phyloP scores from a whole-genome alignment of 2,329 filamentous ascomycete species.

The Curvularia verruculosa region DNA sequence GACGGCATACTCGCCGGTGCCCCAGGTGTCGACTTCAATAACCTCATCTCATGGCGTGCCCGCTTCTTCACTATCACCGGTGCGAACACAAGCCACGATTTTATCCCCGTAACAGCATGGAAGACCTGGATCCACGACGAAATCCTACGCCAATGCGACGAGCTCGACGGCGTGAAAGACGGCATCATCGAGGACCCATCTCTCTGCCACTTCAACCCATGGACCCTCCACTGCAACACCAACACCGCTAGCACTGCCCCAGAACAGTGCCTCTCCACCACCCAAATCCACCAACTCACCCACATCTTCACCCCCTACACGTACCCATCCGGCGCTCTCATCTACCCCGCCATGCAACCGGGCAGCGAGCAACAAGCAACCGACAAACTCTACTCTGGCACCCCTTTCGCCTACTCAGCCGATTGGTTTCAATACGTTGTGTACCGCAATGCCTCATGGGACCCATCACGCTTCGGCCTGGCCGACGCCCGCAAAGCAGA shows the following conservation, averaged over 20 bases:
- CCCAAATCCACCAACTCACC: slow-evolving; percentile 53
- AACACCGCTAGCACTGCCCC: slow-evolving; percentile 21
- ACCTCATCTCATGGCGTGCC: slow-evolving; percentile 37
- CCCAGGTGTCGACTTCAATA: slow-evolving; percentile 41
- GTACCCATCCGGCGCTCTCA: slow-evolving; percentile 50
- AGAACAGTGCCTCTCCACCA: slow-evolving; percentile 48
- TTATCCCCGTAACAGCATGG: slow-evolving; percentile 31
- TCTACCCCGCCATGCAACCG: slow-evolving; percentile 58
- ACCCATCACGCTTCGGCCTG: slow-evolving; percentile 20
- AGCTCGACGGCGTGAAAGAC: slow-evolving; percentile 56
- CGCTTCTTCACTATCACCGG: slow-evolving; percentile 41
- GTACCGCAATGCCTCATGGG: slow-evolving; percentile 47
- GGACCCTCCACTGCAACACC: slow-evolving; percentile 44
- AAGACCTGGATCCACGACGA: slow-evolving; percentile 49
- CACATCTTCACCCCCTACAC: slow-evolving; percentile 52
- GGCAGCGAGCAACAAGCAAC: slow-evolving; percentile 53
- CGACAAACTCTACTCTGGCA: slow-evolving; percentile 45
- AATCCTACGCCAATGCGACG: slow-evolving; percentile 58
- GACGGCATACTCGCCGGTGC: slow-evolving; percentile 45
- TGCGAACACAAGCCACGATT: slow-evolving; percentile 25
- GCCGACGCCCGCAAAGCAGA: slow-evolving; percentile 40
- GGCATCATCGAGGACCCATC: slow-evolving; percentile 55
- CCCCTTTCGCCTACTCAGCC: slow-evolving; percentile 46
- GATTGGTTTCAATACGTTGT: slow-evolving; percentile 56
- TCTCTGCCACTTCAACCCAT: slow-evolving; percentile 47